phyloP scores from a whole-genome alignment of 805 yeast species.

The Ogataea thermomethanolica region DNA sequence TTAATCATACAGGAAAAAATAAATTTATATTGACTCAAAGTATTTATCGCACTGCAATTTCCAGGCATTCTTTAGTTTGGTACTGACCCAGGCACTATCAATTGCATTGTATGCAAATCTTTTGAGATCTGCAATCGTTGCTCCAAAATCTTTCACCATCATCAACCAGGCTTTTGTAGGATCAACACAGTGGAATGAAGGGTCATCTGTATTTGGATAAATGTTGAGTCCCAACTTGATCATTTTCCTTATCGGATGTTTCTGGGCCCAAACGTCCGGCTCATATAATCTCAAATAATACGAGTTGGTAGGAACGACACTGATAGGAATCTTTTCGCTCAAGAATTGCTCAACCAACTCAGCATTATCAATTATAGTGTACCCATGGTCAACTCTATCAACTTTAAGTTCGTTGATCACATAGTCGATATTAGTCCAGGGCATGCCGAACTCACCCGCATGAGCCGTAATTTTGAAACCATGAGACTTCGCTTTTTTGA shows the following conservation, averaged over 20 bases:
- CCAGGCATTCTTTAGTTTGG: conserved; percentile 19
- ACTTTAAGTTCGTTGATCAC: conserved; percentile 25
- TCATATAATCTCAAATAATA: conserved; percentile 28
- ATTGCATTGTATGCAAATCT: conserved; percentile 27
- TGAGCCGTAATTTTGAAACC: conserved; percentile 31
- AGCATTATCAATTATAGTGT: conserved; percentile 29
- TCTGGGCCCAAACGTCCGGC: conserved; percentile 30
- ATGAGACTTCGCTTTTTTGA: conserved; percentile 20
- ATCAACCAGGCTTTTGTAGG: conserved; percentile 32
- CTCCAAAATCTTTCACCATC: conserved; percentile 32
- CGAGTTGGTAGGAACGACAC: conserved; percentile 34
- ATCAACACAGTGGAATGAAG: conserved; percentile 30
- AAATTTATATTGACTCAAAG: conserved; percentile 11
- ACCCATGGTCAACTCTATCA: conserved; percentile 32
- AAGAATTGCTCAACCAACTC: conserved; percentile 25
- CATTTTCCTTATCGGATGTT: conserved; percentile 33
- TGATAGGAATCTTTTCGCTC: conserved; percentile 21
- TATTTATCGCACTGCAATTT: conserved; percentile 16
- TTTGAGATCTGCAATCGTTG: conserved; percentile 21
- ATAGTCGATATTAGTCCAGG: conserved; percentile 29
- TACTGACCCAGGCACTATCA: conserved; percentile 30
- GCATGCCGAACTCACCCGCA: conserved; percentile 32
- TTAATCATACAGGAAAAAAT: background rate
- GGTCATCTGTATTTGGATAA: conserved; percentile 34
- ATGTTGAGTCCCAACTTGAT: conserved; percentile 25